phyloP scores from a whole-genome alignment of 2,329 filamentous ascomycete species.

The Cercospora beticola region DNA sequence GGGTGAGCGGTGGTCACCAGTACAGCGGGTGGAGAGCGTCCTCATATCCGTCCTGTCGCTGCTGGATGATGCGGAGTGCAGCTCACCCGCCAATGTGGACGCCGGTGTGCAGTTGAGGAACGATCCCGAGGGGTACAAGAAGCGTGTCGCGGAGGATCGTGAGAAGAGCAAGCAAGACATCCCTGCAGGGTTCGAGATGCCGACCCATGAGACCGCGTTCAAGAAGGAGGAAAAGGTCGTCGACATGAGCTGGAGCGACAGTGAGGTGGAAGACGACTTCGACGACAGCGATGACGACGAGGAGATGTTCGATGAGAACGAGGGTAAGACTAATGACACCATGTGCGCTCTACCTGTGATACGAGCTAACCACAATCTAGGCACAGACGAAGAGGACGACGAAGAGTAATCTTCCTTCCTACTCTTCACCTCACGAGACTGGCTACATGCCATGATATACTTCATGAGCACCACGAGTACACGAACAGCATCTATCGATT shows the following conservation, averaged over 20 bases:
- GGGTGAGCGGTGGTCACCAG: conserved; percentile 89
- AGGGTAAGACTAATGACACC: conserved; percentile 51
- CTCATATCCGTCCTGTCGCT: conserved; percentile 88
- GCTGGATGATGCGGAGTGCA: conserved; percentile 90
- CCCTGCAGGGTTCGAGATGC: conserved; percentile 77
- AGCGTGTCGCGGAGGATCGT: conserved; percentile 67
- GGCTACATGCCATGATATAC: background rate
- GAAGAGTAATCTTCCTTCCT: conserved; percentile 4
- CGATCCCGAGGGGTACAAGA: conserved; percentile 66
- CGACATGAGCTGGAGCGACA: conserved; percentile 69
- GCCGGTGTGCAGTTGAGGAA: conserved; percentile 84
- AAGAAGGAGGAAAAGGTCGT: conserved; percentile 57
- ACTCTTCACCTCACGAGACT: background rate
- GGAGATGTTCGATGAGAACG: conserved; percentile 58
- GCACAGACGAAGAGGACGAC: conserved; percentile 23
- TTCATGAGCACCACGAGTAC: background rate
- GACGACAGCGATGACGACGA: conserved; percentile 66
- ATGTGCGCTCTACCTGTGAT: conserved; percentile 41
- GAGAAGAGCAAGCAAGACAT: conserved; percentile 75
- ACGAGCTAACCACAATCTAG: background rate
- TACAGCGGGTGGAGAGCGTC: conserved; percentile 92
- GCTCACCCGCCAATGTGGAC: conserved; percentile 91
- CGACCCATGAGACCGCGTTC: conserved; percentile 65
- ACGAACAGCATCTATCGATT: conserved; percentile 16
- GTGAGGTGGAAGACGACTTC: conserved; percentile 66